Conservation (phyloP, 2,329 filamentous ascomycete genomes). For the Cladobotryum mycophilum region DNA sequence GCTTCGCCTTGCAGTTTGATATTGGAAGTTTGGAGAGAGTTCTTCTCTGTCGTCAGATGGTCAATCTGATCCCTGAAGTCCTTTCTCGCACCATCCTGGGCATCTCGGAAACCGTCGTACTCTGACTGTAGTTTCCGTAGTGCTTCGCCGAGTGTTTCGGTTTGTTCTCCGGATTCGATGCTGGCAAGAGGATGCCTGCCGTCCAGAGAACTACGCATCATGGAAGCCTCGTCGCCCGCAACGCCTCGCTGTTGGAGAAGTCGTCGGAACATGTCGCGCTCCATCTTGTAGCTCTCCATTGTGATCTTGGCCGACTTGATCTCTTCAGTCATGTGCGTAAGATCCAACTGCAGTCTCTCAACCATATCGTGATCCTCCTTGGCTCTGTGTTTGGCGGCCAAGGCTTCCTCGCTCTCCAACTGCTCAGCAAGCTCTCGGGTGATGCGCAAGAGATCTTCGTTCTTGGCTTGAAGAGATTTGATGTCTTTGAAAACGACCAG, state of each 20-base stretch:
- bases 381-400: constrained; percentile 57
- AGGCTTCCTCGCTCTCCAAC: constrained; percentile 86
- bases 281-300: constrained; percentile 88
- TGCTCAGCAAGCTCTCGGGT: constrained; percentile 79
- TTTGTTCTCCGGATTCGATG: constrained; percentile 51
- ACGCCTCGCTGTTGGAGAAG: constrained; percentile 71
- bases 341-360: constrained; percentile 63
- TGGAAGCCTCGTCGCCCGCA: constrained; percentile 56
- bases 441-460: constrained; percentile 74
- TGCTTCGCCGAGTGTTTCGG: constrained; percentile 62
- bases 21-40: constrained; percentile 72
- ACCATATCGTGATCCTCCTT: constrained; percentile 64
- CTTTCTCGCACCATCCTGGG: constrained; percentile 73
- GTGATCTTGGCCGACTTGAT: constrained; percentile 74
- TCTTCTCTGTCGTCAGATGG: constrained; percentile 74
- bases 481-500: constrained; percentile 87
- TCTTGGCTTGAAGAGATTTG: constrained; percentile 78
- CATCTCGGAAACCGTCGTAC: constrained; percentile 83
- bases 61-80: constrained; percentile 82
- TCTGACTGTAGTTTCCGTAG: constrained; percentile 83
- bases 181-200: constrained; percentile 52
- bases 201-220: constrained; percentile 66
- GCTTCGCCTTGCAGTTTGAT: constrained; percentile 75
- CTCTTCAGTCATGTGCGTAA: constrained; percentile 75
- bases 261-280: constrained; percentile 95